Evolutionary conservation across 805 yeast genomes (phyloP).

Genomic region (Cyberlindnera subsufficiens): DNA sequence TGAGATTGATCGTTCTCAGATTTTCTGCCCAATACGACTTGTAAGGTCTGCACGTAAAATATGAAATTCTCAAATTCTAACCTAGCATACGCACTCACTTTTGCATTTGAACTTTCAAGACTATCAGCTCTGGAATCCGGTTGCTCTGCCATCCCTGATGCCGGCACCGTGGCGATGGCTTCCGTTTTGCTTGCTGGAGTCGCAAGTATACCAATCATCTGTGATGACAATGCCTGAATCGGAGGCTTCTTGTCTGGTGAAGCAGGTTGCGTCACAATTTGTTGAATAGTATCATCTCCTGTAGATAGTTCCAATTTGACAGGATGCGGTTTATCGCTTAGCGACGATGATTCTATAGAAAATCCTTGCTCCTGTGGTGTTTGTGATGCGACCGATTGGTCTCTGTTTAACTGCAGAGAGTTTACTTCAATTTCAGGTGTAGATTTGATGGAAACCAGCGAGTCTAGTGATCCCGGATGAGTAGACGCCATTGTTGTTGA

Average conservation of each 20-base stretch:
- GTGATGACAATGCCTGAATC: constrained; percentile 1
- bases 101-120: constrained; percentile 19
- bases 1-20: constrained; percentile 66
- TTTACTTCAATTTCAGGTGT: constrained; percentile 12
- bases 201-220: neutral
- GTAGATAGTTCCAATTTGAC: neutral
- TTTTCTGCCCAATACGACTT: constrained; percentile 87
- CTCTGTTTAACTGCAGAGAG: constrained; percentile 13
- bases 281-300: constrained; percentile 15
- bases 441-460: constrained; percentile 8
- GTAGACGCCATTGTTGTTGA: constrained; percentile 1
- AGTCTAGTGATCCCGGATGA: constrained; percentile 14
- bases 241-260: constrained; percentile 4
- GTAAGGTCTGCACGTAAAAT: constrained; percentile 93
- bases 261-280: constrained; percentile 2
- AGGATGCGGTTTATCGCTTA: neutral
- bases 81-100: constrained; percentile 53
- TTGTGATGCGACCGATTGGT: constrained; percentile 4
- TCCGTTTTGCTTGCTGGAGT: constrained; percentile 3
- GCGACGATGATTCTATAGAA: neutral
- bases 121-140: constrained; percentile 5
- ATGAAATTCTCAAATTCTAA: constrained; percentile 90
- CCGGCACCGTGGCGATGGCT: constrained; percentile 14
- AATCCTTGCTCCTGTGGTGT: neutral
- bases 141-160: constrained; percentile 5